Evolutionary conservation across 2,329 filamentous ascomycete species (phyloP).

Genomic region (Teratosphaeria zuluensis): DNA sequence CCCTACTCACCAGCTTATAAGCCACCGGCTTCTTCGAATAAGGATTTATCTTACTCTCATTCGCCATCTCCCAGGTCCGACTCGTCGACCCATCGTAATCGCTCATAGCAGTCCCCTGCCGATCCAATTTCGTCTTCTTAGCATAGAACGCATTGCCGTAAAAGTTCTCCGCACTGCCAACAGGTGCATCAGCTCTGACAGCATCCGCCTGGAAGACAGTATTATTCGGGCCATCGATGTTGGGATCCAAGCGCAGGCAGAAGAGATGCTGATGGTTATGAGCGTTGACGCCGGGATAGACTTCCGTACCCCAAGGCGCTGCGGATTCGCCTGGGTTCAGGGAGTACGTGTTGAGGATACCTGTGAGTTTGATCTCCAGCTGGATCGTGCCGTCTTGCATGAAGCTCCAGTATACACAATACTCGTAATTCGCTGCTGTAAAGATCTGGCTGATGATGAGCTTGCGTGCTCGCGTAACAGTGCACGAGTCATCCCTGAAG

Average conservation of each 20-base stretch:
- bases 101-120: constrained; percentile 56
- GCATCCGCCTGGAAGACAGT: constrained; percentile 79
- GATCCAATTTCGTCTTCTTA: constrained; percentile 70
- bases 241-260: constrained; percentile 78
- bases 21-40: constrained; percentile 75
- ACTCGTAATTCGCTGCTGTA: constrained; percentile 94
- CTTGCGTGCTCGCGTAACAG: constrained; percentile 77
- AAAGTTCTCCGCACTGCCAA: constrained; percentile 71
- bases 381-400: constrained; percentile 88
- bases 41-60: constrained; percentile 73
- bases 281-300: constrained; percentile 83
- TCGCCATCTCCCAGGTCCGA: constrained; percentile 84
- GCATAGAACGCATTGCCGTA: constrained; percentile 89
- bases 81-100: constrained; percentile 74
- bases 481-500: constrained; percentile 79
- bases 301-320: constrained; percentile 81
- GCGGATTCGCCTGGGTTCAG: constrained; percentile 74
- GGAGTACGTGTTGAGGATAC: constrained; percentile 84
- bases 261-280: constrained; percentile 96
- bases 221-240: constrained; percentile 76
- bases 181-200: constrained; percentile 57
- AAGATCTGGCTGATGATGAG: constrained; percentile 86
- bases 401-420: constrained; percentile 78
- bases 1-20: constrained; percentile 84
- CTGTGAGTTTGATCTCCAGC: constrained; percentile 80